Percentiles rank a stretch among this genome's conserved stretches.
Conservation (phyloP, 257 asterid species). For the Primulina huaijiensis region DNA sequence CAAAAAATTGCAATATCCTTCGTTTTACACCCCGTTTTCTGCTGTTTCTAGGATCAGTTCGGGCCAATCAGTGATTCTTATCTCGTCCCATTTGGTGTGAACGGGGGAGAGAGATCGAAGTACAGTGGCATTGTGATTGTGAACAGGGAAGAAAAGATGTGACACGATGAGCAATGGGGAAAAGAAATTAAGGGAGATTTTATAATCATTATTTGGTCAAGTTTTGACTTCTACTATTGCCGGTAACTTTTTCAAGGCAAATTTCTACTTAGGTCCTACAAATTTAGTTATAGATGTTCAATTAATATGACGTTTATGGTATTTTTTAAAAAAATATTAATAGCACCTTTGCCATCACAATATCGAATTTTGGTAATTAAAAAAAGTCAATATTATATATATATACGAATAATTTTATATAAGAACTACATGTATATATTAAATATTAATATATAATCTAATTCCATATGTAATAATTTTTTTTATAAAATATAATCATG, state of each 20-base stretch:
- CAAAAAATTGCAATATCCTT: slow-evolving; percentile 18
- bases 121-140: slow-evolving; percentile 31
- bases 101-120: slow-evolving; percentile 32
- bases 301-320: neutral
- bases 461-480: too few relatives aligned
- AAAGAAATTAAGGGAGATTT: slow-evolving; percentile 36
- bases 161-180: slow-evolving; percentile 20
- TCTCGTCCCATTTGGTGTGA: slow-evolving; percentile 28
- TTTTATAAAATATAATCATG: too few relatives aligned
- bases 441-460: too few relatives aligned
- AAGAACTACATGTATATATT: neutral
- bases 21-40: neutral
- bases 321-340: too few relatives aligned
- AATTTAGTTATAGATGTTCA: neutral
- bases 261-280: neutral
- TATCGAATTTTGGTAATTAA: too few relatives aligned
- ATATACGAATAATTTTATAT: too few relatives aligned
- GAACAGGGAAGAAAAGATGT: slow-evolving; percentile 21
- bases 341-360: neutral
- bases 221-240: neutral
- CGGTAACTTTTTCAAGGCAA: neutral
- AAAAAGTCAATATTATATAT: too few relatives aligned
- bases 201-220: slow-evolving; percentile 45
- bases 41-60: neutral
- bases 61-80: slow-evolving; percentile 30